These are phyloP conservation scores for Beta corolliflora DNA, from an alignment of 179 eudicot genomes.

Conservation along the genomic window DNA sequence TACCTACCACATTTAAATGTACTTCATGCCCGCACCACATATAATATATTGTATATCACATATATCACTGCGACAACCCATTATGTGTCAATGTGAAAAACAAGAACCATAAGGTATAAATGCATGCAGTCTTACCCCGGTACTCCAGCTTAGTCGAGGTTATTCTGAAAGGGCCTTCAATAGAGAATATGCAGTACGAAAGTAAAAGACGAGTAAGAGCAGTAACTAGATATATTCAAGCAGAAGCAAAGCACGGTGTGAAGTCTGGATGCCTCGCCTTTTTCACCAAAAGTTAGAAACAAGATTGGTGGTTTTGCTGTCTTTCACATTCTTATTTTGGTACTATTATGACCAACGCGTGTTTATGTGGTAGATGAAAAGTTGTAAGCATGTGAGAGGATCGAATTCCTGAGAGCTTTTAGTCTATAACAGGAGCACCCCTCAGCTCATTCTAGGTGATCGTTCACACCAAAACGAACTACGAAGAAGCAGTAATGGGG, in stretches of 20 bases:
- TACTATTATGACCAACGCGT: no score
- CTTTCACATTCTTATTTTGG: no score
- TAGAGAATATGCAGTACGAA: not conserved
- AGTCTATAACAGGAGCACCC: no score
- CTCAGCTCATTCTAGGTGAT: no score
- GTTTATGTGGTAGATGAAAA: no score
- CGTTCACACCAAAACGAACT: no score
- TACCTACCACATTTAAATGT: not conserved
- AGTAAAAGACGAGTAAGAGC: not conserved
- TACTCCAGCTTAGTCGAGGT: not conserved
- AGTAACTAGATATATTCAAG: not conserved
- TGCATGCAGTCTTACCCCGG: not conserved
- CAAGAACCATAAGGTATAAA: not conserved
- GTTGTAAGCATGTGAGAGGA: no score
- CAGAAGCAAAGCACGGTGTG: not conserved
- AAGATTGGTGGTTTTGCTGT: no score
- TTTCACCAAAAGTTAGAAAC: no score
- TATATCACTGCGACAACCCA: not conserved
- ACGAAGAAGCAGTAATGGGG: no score
- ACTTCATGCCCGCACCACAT: not conserved
- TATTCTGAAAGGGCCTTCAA: not conserved
- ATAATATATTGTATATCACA: not conserved
- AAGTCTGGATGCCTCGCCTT: no score
- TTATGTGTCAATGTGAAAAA: not conserved
- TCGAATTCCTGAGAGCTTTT: no score